Conservation (phyloP, 371 early-diverging fungal genomes). For the Actinomortierella wolfii region DNA sequence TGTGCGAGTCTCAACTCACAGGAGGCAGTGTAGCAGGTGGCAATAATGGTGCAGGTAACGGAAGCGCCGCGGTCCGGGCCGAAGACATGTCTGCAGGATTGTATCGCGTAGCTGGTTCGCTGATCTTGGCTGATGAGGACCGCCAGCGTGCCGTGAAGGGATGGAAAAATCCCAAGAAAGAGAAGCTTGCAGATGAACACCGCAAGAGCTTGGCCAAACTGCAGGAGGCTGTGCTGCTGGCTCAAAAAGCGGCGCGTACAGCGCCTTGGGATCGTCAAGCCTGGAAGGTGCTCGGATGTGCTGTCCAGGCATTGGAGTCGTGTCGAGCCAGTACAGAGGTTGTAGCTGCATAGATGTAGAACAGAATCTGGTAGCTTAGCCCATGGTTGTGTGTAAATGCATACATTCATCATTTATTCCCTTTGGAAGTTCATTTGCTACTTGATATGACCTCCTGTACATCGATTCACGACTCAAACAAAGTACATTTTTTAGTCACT, state of each 20-base stretch:
- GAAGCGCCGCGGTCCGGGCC: constrained; percentile 4
- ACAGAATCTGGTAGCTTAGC: too few species aligned
- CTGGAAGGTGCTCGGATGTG: constrained; percentile 48
- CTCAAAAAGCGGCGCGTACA: constrained; percentile 56
- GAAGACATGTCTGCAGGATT: constrained; percentile 17
- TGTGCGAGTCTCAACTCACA: neutral
- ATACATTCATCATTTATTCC: too few species aligned
- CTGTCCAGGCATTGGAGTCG: constrained; percentile 3
- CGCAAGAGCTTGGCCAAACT: constrained; percentile 15
- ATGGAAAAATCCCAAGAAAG: constrained; percentile 45
- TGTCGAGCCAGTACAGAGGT: too few species aligned
- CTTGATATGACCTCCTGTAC: too few species aligned
- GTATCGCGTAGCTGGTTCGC: constrained; percentile 30
- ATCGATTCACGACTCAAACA: too few species aligned
- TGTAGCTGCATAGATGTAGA: too few species aligned
- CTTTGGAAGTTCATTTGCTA: too few species aligned
- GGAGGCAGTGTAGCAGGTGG: too few species aligned
- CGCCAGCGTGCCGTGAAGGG: constrained; percentile 27
- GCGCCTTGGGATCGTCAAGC: constrained; percentile 59
- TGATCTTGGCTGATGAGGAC: constrained; percentile 27
- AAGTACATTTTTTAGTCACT: neutral
- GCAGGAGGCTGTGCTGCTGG: constrained; percentile 27
- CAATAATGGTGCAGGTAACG: too few species aligned
- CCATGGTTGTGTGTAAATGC: too few species aligned
- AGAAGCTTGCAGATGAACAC: constrained; percentile 34